Evolutionary conservation across 805 yeast species (phyloP).

Genomic region (Candida coquimbonensis): DNA sequence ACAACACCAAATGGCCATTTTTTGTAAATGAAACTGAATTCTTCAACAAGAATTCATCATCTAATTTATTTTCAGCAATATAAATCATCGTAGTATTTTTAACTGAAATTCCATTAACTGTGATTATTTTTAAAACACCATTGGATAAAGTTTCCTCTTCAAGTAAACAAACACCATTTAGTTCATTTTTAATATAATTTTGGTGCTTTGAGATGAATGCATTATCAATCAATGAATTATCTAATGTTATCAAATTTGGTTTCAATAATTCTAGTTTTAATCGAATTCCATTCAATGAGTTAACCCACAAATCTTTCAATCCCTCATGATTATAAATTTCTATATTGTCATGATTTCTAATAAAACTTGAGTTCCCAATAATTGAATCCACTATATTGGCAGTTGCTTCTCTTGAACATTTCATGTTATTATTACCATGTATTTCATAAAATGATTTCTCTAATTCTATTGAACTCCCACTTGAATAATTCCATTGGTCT

Average conservation of each 20-base stretch:
- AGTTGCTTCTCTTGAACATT: conserved; percentile 11
- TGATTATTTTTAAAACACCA: conserved; percentile 13
- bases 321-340: background rate
- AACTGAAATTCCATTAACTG: conserved; percentile 19
- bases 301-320: conserved; percentile 9
- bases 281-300: conserved; percentile 34
- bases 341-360: background rate
- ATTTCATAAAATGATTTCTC: conserved; percentile 9
- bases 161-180: conserved; percentile 8
- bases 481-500: conserved; percentile 6
- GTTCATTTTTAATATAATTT: conserved; percentile 4
- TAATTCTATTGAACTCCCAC: conserved; percentile 8
- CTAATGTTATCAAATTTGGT: conserved; percentile 33
- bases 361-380: conserved; percentile 9
- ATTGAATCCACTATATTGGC: conserved; percentile 7
- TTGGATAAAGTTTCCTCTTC: conserved; percentile 9
- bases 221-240: conserved; percentile 27
- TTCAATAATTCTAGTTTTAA: conserved; percentile 39
- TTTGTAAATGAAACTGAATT: conserved; percentile 2
- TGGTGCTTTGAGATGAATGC: conserved; percentile 12
- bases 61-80: conserved; percentile 2
- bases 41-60: background rate
- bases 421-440: conserved; percentile 1
- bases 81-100: conserved; percentile 5
- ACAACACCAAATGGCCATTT: conserved; percentile 3